Conservation (phyloP, 306 rosid genomes). For the Cucumis cinereus region DNA sequence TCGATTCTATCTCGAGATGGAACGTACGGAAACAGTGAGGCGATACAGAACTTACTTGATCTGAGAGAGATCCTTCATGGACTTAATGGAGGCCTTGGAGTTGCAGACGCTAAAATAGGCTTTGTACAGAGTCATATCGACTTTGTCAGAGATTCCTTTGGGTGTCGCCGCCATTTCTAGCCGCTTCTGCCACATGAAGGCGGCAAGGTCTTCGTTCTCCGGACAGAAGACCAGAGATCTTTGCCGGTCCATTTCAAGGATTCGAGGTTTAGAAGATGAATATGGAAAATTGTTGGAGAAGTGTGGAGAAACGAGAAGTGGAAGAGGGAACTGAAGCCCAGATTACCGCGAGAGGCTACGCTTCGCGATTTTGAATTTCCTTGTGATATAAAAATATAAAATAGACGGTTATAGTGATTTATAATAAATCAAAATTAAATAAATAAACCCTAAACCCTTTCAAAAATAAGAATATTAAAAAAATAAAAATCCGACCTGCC, state of each 20-base stretch:
- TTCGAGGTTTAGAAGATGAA: background rate
- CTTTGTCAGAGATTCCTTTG: conserved; percentile 55
- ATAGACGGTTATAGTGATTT: background rate
- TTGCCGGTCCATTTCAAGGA: conserved; percentile 35
- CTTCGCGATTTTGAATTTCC: background rate
- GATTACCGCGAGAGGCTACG: background rate
- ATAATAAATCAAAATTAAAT: no score
- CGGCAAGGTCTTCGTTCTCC: conserved; percentile 48
- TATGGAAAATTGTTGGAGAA: background rate
- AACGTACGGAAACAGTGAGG: background rate
- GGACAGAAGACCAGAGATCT: conserved; percentile 32
- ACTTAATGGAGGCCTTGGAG: conserved; percentile 48
- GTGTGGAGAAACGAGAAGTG: background rate
- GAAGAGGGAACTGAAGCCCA: background rate
- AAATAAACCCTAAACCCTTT: no score
- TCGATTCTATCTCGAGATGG: background rate
- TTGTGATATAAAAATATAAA: background rate
- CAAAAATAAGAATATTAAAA: no score
- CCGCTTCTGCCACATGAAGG: conserved; percentile 52
- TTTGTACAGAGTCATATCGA: conserved; percentile 58
- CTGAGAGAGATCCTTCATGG: conserved; percentile 59
- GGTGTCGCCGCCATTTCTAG: conserved; percentile 56
- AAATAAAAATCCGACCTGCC: no score
- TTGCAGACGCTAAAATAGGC: conserved; percentile 60
- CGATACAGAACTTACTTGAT: conserved; percentile 38